Evolutionary conservation across 306 rosid genomes (phyloP).

Genomic region (Rosa chinensis): DNA sequence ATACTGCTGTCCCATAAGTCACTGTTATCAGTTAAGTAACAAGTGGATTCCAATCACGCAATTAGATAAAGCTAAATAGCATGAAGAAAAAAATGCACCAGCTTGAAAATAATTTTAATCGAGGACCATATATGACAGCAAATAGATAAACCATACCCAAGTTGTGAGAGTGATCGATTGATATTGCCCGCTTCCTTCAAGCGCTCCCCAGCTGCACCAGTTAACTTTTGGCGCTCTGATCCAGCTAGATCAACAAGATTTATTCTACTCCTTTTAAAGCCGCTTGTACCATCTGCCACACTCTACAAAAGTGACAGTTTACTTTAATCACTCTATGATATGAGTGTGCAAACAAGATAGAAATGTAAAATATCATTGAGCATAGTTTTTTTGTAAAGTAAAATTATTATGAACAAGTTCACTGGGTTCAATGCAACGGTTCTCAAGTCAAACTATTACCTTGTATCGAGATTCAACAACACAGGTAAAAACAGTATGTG

Average conservation of each 20-base stretch:
- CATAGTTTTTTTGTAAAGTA: background rate
- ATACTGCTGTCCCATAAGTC: background rate
- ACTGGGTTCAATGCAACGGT: background rate
- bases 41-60: background rate
- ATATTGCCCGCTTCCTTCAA: slow-evolving; percentile 99
- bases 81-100: background rate
- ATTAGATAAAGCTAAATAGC: background rate
- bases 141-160: slow-evolving; percentile 65
- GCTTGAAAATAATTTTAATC: background rate
- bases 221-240: slow-evolving; percentile 88
- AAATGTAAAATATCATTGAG: background rate
- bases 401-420: background rate
- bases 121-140: background rate
- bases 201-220: slow-evolving; percentile 98
- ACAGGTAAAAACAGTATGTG: slow-evolving; percentile 98
- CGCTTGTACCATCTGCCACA: slow-evolving; percentile 70
- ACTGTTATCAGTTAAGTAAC: background rate
- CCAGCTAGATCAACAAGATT: slow-evolving; percentile 99
- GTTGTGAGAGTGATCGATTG: slow-evolving; percentile 97
- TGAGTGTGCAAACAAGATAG: background rate
- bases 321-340: slow-evolving; percentile 20
- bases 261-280: slow-evolving; percentile 93
- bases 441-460: slow-evolving; percentile 41
- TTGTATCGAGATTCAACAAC: slow-evolving; percentile 93
- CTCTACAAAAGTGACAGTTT: slow-evolving; percentile 54